Conservation (phyloP, 176 grass and related monocot species). For the Triticum turgidum region DNA sequence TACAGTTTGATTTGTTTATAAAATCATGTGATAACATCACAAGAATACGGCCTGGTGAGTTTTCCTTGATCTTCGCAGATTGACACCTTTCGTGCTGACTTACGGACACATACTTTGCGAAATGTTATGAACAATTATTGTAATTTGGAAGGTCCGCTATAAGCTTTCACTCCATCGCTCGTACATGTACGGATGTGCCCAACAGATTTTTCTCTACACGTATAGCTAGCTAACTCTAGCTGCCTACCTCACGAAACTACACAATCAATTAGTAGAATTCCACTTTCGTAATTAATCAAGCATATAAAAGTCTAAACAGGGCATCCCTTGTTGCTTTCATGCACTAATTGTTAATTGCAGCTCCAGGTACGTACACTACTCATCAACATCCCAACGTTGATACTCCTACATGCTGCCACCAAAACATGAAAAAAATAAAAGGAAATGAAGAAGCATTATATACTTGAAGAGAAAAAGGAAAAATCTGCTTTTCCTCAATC, state of each 20-base stretch:
- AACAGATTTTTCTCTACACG: not conserved
- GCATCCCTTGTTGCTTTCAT: not conserved
- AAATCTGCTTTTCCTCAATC: conserved; percentile 26
- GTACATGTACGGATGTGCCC: not conserved
- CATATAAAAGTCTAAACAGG: not conserved
- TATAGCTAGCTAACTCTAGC: not conserved
- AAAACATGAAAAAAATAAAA: not conserved
- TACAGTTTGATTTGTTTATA: no score
- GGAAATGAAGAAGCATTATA: not conserved
- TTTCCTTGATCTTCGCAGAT: no score
- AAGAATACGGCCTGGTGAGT: no score
- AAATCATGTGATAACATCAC: no score
- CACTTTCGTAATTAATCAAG: not conserved
- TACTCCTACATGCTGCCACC: not conserved
- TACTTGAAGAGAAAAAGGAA: not conserved
- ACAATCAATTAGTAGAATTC: not conserved
- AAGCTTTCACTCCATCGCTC: not conserved
- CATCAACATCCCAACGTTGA: not conserved
- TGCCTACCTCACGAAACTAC: not conserved
- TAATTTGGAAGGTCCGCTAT: not conserved
- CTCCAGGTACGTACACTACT: not conserved
- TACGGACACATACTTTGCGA: not conserved
- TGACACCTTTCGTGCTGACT: no score
- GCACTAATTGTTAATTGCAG: conserved; percentile 10
- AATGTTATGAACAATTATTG: conserved; percentile 11